A percentile compares a stretch with the other conserved stretches of the same genome.
Evolutionary conservation across 495 filamentous ascomycete species (phyloP).

Genomic region (Penicillium riverlandense): DNA sequence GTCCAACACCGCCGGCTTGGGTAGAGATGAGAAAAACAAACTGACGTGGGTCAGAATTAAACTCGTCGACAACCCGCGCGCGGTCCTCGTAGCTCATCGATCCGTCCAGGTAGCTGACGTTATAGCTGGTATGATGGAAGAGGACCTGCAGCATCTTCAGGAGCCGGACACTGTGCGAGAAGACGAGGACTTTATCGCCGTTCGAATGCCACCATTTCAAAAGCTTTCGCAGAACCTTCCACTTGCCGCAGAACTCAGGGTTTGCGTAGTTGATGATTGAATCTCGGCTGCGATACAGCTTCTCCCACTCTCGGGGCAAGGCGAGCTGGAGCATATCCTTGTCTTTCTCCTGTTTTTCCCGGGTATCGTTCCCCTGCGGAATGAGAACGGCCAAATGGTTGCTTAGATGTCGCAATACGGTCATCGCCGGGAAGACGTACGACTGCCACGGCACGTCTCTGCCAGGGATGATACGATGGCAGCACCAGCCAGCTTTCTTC

Average conservation of each 20-base stretch:
- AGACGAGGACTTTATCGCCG: slow-evolving; percentile 91
- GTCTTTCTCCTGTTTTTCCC: slow-evolving; percentile 77
- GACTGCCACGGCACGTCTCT: slow-evolving; percentile 60
- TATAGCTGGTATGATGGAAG: slow-evolving; percentile 86
- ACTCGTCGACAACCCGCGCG: slow-evolving; percentile 70
- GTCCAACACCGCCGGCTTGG: slow-evolving; percentile 78
- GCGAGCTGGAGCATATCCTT: slow-evolving; percentile 69
- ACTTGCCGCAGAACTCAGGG: slow-evolving; percentile 93
- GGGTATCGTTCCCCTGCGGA: slow-evolving; percentile 56
- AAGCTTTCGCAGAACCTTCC: slow-evolving; percentile 84
- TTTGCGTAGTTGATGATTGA: slow-evolving; percentile 78
- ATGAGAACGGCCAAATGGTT: slow-evolving; percentile 91
- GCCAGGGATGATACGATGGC: slow-evolving; percentile 49
- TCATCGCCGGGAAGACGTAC: slow-evolving; percentile 80
- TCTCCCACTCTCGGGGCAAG: slow-evolving; percentile 68
- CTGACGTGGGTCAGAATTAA: slow-evolving; percentile 80
- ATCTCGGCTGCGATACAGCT: slow-evolving; percentile 68
- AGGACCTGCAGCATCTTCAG: slow-evolving; percentile 80
- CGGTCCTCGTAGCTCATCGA: slow-evolving; percentile 82
- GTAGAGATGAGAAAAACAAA: slow-evolving; percentile 97
- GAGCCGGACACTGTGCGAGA: slow-evolving; percentile 81
- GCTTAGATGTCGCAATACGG: slow-evolving; percentile 74
- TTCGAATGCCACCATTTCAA: slow-evolving; percentile 83
- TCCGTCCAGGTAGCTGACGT: slow-evolving; percentile 85
- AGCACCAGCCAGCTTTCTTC: slow-evolving; percentile 79